phyloP scores from a whole-genome alignment of 148 eudicot species.

The Silene uniflora region DNA sequence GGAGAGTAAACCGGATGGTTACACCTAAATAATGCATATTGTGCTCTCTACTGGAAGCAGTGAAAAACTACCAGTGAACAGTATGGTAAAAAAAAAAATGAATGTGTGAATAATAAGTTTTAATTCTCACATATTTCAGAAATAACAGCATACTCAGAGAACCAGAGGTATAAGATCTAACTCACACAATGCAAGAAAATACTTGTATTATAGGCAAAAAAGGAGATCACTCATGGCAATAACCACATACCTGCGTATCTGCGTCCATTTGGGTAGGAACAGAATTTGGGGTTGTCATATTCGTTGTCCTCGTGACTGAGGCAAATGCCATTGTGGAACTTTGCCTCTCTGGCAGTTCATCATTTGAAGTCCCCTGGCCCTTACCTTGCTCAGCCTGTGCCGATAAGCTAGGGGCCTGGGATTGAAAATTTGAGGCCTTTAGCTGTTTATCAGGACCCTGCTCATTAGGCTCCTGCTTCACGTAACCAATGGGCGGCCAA shows the following conservation, averaged over 20 bases:
- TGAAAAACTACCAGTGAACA: background rate
- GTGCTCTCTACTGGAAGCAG: background rate
- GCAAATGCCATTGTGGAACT: slow-evolving; percentile 42
- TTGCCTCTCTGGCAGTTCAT: slow-evolving; percentile 53
- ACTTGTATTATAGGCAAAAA: background rate
- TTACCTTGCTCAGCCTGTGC: slow-evolving; percentile 46
- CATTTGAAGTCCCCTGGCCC: slow-evolving; percentile 36
- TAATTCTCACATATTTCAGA: background rate
- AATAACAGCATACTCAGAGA: background rate
- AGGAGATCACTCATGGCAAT: slow-evolving; percentile 4
- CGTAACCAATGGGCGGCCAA: slow-evolving; percentile 42
- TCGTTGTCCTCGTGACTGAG: slow-evolving; percentile 24
- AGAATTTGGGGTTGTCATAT: slow-evolving; percentile 30
- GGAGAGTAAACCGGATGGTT: no score
- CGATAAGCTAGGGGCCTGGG: slow-evolving; percentile 42
- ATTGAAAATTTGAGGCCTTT: slow-evolving; percentile 35
- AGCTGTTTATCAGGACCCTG: slow-evolving; percentile 52
- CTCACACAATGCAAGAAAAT: background rate
- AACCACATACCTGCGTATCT: slow-evolving; percentile 42
- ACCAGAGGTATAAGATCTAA: background rate
- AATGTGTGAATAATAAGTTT: background rate
- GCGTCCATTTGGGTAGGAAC: slow-evolving; percentile 36
- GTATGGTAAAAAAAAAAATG: background rate
- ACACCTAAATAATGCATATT: background rate
- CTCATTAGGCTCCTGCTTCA: slow-evolving; percentile 64